Evolutionary conservation across 352 stramenopile species (phyloP), one percentile per base, ranked within the genome.

Genomic region (Phytophthora hybrid): DNA sequence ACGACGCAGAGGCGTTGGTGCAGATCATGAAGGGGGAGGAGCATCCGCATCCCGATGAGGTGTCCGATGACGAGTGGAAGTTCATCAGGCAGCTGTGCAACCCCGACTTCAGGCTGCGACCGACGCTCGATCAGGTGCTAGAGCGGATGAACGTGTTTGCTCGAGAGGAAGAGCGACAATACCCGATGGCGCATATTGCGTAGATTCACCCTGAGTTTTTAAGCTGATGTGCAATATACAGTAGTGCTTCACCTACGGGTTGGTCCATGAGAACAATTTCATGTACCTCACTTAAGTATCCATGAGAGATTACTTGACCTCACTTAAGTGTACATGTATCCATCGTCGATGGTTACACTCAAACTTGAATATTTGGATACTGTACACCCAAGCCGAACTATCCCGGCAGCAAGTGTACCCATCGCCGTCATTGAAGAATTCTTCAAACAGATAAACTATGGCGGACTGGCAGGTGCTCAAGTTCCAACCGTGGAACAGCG

Each of bases 401-500:
- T 49, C 19, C 14, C 14, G 39, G 14, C 19, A 47, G 39, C 39
- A 16, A 1, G 1, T 49, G 41, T 49, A 49, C 41, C 41, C 41
- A 49, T 49, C 41, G 4, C 41, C 16, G 9, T 19, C 39, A 49
- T 49, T 49, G 14, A 49, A 49, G 41, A 49, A 53, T 53, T 53
- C 46, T 26, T 26, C 46, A 23, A 53, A 31, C 4, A 5, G 26
- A 31, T 31, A 31, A 31, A 23, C n/a, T n/a, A 51, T 51, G 41
- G 60, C n/a, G 2, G 63, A 72, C 19, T 87, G 71, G 73, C 63
- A 80, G 53, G 68, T 87, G 70, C 85, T 95, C 65, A 84, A 89
- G 72, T 96, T 95, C 63, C 89, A 97, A 81, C 53, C 86, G 31
- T 97, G 88, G 84, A 87, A 84, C 55, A 97, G 90, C 75, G 84